Percentiles rank a stretch among this genome's conserved stretches.
phyloP scores from a whole-genome alignment of 768 basidiomycete genomes.

The Auriscalpium vulgare region DNA sequence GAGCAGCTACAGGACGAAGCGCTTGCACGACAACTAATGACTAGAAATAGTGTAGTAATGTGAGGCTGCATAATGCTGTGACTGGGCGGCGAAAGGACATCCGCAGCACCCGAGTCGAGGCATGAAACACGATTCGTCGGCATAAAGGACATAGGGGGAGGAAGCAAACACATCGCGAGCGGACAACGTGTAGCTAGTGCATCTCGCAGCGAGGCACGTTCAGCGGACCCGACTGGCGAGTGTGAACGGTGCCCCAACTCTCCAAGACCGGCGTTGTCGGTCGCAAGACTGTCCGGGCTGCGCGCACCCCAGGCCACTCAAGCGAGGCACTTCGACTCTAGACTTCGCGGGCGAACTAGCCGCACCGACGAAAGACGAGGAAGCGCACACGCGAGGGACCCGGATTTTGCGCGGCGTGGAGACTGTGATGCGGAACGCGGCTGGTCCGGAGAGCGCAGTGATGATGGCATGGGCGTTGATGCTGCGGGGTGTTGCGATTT shows the following conservation, averaged over 20 bases:
- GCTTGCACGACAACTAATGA: neutral
- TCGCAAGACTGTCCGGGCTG: neutral
- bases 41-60: neutral
- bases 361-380: constrained; percentile 15
- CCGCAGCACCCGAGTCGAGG: neutral
- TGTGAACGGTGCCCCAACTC: constrained; percentile 10
- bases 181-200: neutral
- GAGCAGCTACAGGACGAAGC: neutral
- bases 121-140: neutral
- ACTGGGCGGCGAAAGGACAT: neutral
- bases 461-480: neutral
- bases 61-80: neutral
- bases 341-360: constrained; percentile 14
- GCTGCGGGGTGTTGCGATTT: neutral
- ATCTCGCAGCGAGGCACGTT: constrained; percentile 1
- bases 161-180: constrained; percentile 1
- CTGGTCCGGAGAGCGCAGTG: neutral
- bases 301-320: constrained; percentile 1
- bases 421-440: neutral
- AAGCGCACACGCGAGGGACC: constrained; percentile 2
- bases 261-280: neutral
- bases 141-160: constrained; percentile 1
- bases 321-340: constrained; percentile 10
- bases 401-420: neutral
- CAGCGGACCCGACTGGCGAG: constrained; percentile 17